Evolutionary conservation across 257 asterid genomes (phyloP).

Genomic region (Oldenlandia corymbosa): DNA sequence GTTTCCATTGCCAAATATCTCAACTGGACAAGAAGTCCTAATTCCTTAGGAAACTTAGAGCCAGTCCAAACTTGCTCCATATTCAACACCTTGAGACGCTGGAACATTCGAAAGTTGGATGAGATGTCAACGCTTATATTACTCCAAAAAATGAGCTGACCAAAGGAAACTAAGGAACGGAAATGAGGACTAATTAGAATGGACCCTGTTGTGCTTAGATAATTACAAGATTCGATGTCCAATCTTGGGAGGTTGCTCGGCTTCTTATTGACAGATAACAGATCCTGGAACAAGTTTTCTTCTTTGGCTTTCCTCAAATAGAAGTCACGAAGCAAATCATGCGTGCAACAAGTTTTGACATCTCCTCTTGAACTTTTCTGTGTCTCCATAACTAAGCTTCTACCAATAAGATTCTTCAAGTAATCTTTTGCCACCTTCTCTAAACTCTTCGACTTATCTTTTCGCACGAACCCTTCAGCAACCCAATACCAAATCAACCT

Average conservation of each 20-base stretch:
- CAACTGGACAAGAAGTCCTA: slow-evolving; percentile 3
- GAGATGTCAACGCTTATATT: background rate
- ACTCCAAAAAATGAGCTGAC: background rate
- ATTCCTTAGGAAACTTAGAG: background rate
- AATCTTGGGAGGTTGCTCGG: background rate
- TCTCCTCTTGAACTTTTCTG: too few species aligned
- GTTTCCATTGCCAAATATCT: background rate
- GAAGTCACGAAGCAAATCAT: too few species aligned
- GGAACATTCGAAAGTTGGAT: background rate
- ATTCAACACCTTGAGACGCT: background rate
- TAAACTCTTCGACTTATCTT: background rate
- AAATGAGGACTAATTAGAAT: background rate
- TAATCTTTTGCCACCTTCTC: too few species aligned
- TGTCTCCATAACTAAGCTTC: too few species aligned
- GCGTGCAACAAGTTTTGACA: too few species aligned
- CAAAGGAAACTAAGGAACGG: background rate
- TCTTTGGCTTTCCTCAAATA: background rate
- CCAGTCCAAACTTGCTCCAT: background rate
- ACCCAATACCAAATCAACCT: background rate
- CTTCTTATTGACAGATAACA: too few species aligned
- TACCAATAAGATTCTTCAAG: too few species aligned
- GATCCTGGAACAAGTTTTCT: background rate
- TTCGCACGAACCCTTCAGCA: slow-evolving; percentile 4
- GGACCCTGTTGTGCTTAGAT: background rate
- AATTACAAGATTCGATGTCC: background rate